Evolutionary conservation across 2,329 filamentous ascomycete species (phyloP), one percentile per base, ranked within the genome.

Genomic region (Monilinia fructicola): DNA sequence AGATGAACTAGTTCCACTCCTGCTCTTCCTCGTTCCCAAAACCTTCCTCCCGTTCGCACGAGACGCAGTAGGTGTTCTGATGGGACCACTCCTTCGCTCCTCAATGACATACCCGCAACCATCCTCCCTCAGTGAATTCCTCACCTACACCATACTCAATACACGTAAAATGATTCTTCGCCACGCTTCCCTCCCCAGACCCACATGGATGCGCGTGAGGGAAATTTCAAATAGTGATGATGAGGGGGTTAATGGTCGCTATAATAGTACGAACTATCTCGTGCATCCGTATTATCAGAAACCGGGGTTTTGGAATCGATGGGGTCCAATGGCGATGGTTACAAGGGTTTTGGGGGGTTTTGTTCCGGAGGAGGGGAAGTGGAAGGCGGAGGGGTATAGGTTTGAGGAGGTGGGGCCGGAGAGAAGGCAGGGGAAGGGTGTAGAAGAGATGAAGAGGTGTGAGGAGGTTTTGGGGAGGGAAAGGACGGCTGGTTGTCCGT

Each of bases 251-350:
- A 83, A 84, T 0, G 84, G 84, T 0, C 82, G 84, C 3, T 81
- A 86, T 69, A 80, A 82, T 64, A 75, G 78, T 72, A 75, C 78
- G 0, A 71, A 79, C 48, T 90, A 86, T 77, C 81, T 87, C 35
- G 84, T 85, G 14, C 83, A 86, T 56, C 90, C 89, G 2, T 90
- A 85, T 77, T 91, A 91, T 76, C 80, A 85, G 31, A 81, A 83
- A 68, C 81, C 81, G 38, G 89, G 84, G 0, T 76, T 84, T 52
- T 85, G 82, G 85, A 85, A 82, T 72, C 84, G 85, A 67, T 92
- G 84, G 86, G 85, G 85, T 2, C 87, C 82, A 0, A 75, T 76
- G 67, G 87, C 82, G 0, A 82, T 82, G 80, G 67, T 85, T 4
- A 74, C 78, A 26, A 75, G 81, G 73, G 59, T 78, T 10, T 70